Base-by-base conservation (phyloP, 2,329 filamentous ascomycete genomes). In the Alternaria sp. region DNA sequence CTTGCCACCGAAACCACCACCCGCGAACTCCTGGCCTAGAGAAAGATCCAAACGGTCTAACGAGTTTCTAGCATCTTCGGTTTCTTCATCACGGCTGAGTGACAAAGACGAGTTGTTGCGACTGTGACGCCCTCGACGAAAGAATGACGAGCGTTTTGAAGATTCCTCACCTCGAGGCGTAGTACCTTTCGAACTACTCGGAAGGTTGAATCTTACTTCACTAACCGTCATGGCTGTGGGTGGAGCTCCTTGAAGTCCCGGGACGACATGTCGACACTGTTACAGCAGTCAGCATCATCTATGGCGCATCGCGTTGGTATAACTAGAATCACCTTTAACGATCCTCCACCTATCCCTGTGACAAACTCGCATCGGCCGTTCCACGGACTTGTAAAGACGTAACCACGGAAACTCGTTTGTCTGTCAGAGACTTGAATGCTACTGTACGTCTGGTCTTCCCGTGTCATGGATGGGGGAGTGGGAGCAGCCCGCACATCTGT, bases 141-240 rank as follows among this genome's bases (percentile, higher is more conserved):
- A 77, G 57, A 79, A 69, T 2, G 78, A 80, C 3, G 75, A 70
- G 36, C 75, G 66, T 59, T 78, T 79, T 6, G 70, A 65, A 16
- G 51, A 30, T 22, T 77, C 72, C 7, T 75, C 76, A 46, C 65
- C 74, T 70, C 26, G 75, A 30, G 65, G 75, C 38, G 66, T 75
- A n/a, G 67, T 66, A 52, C 54, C 71, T 51, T 69, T 79, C 49
- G 63, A 76, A 64, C 83, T 78, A 49, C 85, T 87, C 1, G 93
- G 93, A 0, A 97, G 85, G 75, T 96, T 97, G 83, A 97, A 97
- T 18, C 94, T 88, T 60, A 98, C 82, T 78, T 97, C 94, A 76
- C 92, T 96, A 26, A 96, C 87, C 1, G 84, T 81, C 69, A 83
- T 70, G 61, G 82, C 56, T 70, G 68, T 46, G 65, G 70, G 75